A percentile compares a stretch with the other conserved stretches of the same genome.
Conservation (phyloP, 768 basidiomycete species). For the Agrocybe pediades region DNA sequence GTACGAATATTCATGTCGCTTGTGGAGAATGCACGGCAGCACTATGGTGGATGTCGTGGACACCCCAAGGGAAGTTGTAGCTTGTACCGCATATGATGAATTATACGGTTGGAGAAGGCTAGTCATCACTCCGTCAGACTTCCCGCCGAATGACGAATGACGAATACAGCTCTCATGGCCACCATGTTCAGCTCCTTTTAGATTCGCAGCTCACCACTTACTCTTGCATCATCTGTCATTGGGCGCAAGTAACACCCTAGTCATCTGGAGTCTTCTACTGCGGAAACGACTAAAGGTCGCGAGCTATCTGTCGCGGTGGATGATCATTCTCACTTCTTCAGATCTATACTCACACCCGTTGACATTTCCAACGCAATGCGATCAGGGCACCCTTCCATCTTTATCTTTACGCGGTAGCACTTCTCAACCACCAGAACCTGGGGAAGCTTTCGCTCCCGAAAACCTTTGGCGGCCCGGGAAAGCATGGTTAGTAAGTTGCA, state of each 20-base stretch:
- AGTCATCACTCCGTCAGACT: too few species aligned
- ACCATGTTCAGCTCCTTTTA: background rate
- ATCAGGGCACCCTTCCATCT: background rate
- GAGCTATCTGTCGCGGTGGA: background rate
- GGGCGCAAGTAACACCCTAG: background rate
- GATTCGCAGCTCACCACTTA: background rate
- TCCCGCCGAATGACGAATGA: too few species aligned
- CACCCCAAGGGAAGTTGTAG: too few species aligned
- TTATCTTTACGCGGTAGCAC: background rate
- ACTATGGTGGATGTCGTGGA: too few species aligned
- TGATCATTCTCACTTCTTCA: too few species aligned
- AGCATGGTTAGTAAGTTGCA: background rate
- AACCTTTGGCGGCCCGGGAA: background rate
- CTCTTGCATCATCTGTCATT: background rate
- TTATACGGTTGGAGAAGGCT: too few species aligned
- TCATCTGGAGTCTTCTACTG: background rate
- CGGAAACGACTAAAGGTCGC: background rate
- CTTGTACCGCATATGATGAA: too few species aligned
- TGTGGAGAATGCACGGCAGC: too few species aligned
- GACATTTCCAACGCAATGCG: background rate
- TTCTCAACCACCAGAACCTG: background rate
- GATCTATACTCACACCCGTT: too few species aligned
- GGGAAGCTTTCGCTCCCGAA: slow-evolving; percentile 1
- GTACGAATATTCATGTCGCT: too few species aligned
- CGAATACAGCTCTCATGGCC: too few species aligned